Base-by-base conservation (phyloP, 805 yeast genomes). In the Sugiyamaella smithiae region DNA sequence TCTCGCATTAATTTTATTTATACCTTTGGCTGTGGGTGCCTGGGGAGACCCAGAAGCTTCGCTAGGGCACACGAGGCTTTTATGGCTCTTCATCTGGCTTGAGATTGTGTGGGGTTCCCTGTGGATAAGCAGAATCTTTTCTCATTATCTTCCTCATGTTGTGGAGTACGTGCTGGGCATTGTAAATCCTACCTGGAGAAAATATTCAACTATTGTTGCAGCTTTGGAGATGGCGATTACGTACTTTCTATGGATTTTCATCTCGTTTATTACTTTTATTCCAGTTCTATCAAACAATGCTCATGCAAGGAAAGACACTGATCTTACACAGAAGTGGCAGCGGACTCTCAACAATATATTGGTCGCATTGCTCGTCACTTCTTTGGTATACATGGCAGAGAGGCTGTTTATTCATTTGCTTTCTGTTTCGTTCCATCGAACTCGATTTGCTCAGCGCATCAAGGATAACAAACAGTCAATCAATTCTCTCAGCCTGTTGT, bases 71-170 rank as follows among this genome's bases (percentile, higher is more conserved):
- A 61, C 65, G 7, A 57, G 66, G 2, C 57, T 69, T 19, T 55
- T 63, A 61, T 69, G 71, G 71, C 50, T 69, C 23, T 69, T 69
- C 50, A 65, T 69, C 36, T 69, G 73, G 73, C 57, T 66, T 5
- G 73, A 69, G 50, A 65, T 68, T 20, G 65, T 59, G 25, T 69
- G 72, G 73, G 70, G 63, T 6, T 51, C 70, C 9, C 56, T 66
- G 36, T 67, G 62, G 57, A 53, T 67, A n/a, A 51, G 64, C 14
- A 54, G 65, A 16, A 48, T 66, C 3, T 48, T 66, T 25, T 65
- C 72, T n/a, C 68, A 61, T 44, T 55, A 66, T 46, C 41, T 66
- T 23, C 72, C 72, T 5, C 51, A 50, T 25, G 38, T 64, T 2
- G 50, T 53, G 12, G 64, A 60, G 8, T 44, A 59, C 24, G 5